These are phyloP conservation scores for Camellia sinensis DNA, from an alignment of 148 eudicot species.

Conservation along the genomic window DNA sequence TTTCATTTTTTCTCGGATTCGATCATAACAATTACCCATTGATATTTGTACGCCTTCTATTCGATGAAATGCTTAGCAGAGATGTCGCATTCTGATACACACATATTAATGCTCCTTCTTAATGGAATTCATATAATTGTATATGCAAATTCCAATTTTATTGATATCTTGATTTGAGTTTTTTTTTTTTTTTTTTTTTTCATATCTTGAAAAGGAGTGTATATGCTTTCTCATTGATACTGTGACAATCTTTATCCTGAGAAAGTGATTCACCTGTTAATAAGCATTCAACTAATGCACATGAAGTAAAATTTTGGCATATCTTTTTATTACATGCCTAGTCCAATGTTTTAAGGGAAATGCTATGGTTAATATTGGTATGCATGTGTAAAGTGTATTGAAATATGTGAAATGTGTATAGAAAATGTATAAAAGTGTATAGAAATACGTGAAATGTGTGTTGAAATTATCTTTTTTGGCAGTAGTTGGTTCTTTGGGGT, in stretches of 20 bases:
- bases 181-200: not conserved
- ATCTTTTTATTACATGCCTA: not conserved
- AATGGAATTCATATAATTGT: not conserved
- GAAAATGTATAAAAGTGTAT: too few species aligned
- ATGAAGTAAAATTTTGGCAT: not conserved
- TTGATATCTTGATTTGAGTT: not conserved
- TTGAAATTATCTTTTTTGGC: too few species aligned
- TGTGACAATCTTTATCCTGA: not conserved
- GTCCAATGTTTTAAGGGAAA: not conserved
- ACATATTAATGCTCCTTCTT: too few species aligned
- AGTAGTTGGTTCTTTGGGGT: too few species aligned
- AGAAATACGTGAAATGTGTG: too few species aligned
- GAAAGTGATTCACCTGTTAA: not conserved
- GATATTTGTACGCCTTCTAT: not conserved
- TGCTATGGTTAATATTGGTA: not conserved
- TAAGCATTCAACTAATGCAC: not conserved
- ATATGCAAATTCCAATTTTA: not conserved
- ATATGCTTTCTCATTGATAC: not conserved
- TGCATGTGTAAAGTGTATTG: not conserved
- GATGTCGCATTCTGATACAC: not conserved
- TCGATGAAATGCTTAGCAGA: conserved; percentile 1
- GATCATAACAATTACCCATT: too few species aligned
- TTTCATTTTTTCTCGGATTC: not conserved
- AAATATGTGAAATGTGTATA: too few species aligned
- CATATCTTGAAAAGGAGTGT: not conserved